Base-by-base conservation (phyloP, 257 asterid genomes). In the Rubia yunnanensis region DNA sequence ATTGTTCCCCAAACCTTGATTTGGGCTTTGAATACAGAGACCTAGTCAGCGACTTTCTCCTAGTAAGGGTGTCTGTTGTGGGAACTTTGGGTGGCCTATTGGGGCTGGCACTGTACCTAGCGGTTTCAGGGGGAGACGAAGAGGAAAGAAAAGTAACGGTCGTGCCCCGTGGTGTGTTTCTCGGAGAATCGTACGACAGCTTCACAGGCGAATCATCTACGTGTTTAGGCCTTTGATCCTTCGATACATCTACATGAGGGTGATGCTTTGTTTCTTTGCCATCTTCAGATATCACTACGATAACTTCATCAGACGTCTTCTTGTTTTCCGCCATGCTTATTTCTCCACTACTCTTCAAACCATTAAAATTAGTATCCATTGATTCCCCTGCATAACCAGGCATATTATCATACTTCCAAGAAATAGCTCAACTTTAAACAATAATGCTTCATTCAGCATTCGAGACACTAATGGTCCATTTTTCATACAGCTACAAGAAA, bases 1-100 rank as follows among this genome's bases (percentile, higher is more conserved):
- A 72, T 30, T 76, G 96, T 50, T 92, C 95, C 41, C 96, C 98
- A 60, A 92, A 88, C 72, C 96, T 86, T 2, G 98, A 89, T 65
- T 86, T 91, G 49, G 98, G 95, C 67, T 83, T 91, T 0, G 94
- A 81, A 80, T 72, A 84, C 46, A 81, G 66, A 1, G 94, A 88
- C 75, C 86, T 84, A 5, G 94, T 64, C 20, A 89, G n/a, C 1
- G 97, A 38, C 68, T 83, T 88, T 18, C 91, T 70, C 35, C 83
- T 79, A 26, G 78, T 68, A 46, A 87, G 84, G 64, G 83, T 84
- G 22, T 78, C 80, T 27, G 50, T 49, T 48, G 70, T 63, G 57
- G 99, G 97, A 74, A 74, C 46, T 78, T 73, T 90, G 53, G 91
- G 96, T 65, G 95, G 96, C 82, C 63, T 90, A 56, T 78, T 79